phyloP scores from a whole-genome alignment of 352 stramenopile species.

The Phytophthora cryptogea region DNA sequence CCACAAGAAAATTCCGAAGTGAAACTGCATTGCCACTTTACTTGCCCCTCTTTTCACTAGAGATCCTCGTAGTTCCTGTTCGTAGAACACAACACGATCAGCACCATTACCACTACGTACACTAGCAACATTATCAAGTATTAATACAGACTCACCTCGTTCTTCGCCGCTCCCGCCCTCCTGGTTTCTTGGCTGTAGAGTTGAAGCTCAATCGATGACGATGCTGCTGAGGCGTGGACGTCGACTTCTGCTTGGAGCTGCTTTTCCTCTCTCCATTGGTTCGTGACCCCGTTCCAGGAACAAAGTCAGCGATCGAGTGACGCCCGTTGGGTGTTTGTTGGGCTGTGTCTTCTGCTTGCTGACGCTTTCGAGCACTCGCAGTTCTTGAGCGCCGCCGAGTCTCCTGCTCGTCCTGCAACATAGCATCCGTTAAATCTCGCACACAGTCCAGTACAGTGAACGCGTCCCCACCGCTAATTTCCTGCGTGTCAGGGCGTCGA shows the following conservation, averaged over 20 bases:
- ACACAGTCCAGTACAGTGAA: too few relatives aligned
- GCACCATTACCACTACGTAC: constrained; percentile 5
- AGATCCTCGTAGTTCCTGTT: constrained; percentile 12
- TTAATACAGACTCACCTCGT: constrained; percentile 18
- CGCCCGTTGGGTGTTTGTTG: not conserved
- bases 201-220: constrained; percentile 46
- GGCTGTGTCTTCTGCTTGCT: constrained; percentile 7
- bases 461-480: constrained; percentile 26
- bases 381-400: constrained; percentile 11
- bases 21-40: constrained; percentile 9
- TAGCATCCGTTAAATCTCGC: not conserved
- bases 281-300: not conserved
- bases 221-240: constrained; percentile 4
- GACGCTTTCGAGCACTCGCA: constrained; percentile 22
- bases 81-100: not conserved
- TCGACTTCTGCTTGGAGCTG: not conserved
- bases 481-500: constrained; percentile 31
- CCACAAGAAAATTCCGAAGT: constrained; percentile 9
- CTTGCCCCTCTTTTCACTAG: not conserved
- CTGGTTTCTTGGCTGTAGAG: constrained; percentile 41
- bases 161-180: constrained; percentile 7
- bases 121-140: not conserved
- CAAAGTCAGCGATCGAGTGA: not conserved
- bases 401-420: constrained; percentile 33
- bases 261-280: constrained; percentile 1